phyloP scores from a whole-genome alignment of 805 yeast genomes.

The Metschnikowia santaceciliae region DNA sequence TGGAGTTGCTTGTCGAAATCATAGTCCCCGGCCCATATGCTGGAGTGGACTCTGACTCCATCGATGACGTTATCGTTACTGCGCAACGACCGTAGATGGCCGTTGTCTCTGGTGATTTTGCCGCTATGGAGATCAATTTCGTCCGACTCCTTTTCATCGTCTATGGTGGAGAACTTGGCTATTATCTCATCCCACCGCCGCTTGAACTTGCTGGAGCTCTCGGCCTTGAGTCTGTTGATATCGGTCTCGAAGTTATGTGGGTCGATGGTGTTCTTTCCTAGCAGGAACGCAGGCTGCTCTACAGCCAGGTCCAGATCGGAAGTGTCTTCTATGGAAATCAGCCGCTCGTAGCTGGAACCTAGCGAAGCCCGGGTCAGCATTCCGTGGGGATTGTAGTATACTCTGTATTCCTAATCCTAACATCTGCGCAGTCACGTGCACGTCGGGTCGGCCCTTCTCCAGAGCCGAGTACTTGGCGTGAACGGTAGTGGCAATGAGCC shows the following conservation, averaged over 20 bases:
- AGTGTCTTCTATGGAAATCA: constrained; percentile 21
- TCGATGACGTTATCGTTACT: constrained; percentile 4
- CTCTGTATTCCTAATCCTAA: background rate
- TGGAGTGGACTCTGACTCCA: constrained; percentile 16
- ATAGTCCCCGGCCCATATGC: constrained; percentile 39
- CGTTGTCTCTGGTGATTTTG: constrained; percentile 58
- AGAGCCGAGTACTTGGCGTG: background rate
- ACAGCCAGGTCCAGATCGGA: constrained; percentile 11
- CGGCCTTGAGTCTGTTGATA: constrained; percentile 24
- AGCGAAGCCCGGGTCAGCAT: constrained; percentile 4
- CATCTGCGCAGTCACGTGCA: constrained; percentile 4
- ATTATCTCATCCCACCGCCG: constrained; percentile 51
- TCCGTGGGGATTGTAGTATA: background rate
- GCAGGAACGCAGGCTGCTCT: background rate
- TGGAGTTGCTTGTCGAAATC: constrained; percentile 23
- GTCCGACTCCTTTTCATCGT: constrained; percentile 54
- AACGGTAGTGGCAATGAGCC: too few species aligned
- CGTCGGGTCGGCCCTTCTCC: background rate
- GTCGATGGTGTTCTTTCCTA: constrained; percentile 15
- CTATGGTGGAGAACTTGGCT: constrained; percentile 45
- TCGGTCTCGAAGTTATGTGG: constrained; percentile 17
- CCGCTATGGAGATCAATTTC: constrained; percentile 65
- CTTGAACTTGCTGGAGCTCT: constrained; percentile 20
- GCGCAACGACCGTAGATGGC: constrained; percentile 55
- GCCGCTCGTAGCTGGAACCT: constrained; percentile 15